These are phyloP conservation scores for Apiotrichum gamsii DNA, from an alignment of 1,284 basidiomycete genomes.

Conservation along the genomic window DNA sequence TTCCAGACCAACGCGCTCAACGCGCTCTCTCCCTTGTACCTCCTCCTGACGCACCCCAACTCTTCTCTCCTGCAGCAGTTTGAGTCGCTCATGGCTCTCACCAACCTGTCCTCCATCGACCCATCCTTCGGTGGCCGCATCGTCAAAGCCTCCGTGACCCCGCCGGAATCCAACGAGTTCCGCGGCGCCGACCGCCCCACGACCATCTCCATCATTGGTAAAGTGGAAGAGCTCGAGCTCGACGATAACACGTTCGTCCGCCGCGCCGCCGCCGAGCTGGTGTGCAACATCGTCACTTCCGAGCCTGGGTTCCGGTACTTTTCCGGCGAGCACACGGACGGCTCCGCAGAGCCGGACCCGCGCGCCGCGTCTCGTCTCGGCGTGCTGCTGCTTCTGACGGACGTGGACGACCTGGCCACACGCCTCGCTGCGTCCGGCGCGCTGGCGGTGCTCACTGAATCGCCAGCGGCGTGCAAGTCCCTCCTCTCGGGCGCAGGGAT, in stretches of 20 bases:
- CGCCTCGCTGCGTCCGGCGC: conserved; percentile 78
- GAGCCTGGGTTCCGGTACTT: conserved; percentile 61
- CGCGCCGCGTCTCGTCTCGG: conserved; percentile 62
- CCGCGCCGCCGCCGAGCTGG: conserved; percentile 81
- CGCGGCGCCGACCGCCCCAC: conserved; percentile 11
- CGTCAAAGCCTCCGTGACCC: conserved; percentile 27
- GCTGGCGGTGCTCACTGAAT: conserved; percentile 67
- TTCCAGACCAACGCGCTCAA: conserved; percentile 69
- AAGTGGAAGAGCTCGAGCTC: conserved; percentile 72
- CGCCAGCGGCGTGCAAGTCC: conserved; percentile 55
- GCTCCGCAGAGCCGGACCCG: conserved; percentile 26
- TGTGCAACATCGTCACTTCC: conserved; percentile 82
- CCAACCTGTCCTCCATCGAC: conserved; percentile 81
- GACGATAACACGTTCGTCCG: conserved; percentile 77
- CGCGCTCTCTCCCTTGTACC: conserved; percentile 67
- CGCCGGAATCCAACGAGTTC: conserved; percentile 9
- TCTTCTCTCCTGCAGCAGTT: conserved; percentile 76
- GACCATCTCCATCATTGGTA: conserved; percentile 48
- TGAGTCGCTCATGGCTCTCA: conserved; percentile 90
- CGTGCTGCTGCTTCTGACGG: conserved; percentile 73
- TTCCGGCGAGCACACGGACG: conserved; percentile 29
- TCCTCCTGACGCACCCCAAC: conserved; percentile 61
- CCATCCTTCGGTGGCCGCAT: conserved; percentile 61
- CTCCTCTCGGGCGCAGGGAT: conserved; percentile 47
- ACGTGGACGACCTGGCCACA: conserved; percentile 74